Evolutionary conservation across 2,329 filamentous ascomycete genomes (phyloP), one percentile per base, ranked within the genome.

Genomic region (Escovopsis sp.): DNA sequence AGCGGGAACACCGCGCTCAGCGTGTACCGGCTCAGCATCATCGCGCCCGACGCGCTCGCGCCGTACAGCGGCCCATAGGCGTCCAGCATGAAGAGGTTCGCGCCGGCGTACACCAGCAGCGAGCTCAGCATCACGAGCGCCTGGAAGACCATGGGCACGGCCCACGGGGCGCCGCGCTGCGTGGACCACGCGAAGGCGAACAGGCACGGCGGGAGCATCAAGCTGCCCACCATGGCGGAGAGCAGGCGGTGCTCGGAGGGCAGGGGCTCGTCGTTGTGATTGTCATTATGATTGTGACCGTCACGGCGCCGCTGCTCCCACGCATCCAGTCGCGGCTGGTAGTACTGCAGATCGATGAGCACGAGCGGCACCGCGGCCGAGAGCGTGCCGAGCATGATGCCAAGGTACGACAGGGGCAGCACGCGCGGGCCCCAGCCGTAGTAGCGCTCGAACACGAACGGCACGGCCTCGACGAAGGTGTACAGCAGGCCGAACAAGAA

Each of bases 111-210:
- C 27, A 51, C 39, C 19, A 51, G 44, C 14, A 51, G 37, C n/a
- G 46, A 51, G 17, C 40, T 41, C 14, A 50, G 33, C 47, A 49
- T 49, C 15, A 48, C 45, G 15, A 40, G 36, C 2, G 41, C 46
- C 29, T 51, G 48, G 34, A 44, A 48, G n/a, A 49, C 31, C 6
- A 48, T 39, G 19, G 48, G 48, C 7, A 47, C 44, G 15, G 45
- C 38, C 44, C 46, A 49, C 34, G 48, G 44, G 3, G 45, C 43
- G 7, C 35, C 39, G 33, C 38, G 38, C 28, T 49, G 41, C 5
- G 46, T 47, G 4, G 76, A 79, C 76, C 76, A 81, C 1, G 74
- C 76, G 44, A 79, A 79, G 63, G 70, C 72, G 61, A 81, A 79
- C 14, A 81, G 58, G 4, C 75, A 72, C 14, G 76, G 49, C 3